A percentile compares a stretch with the other conserved stretches of the same genome.
phyloP scores from a whole-genome alignment of 2,329 filamentous ascomycete genomes.

The Neospermospora avenae region DNA sequence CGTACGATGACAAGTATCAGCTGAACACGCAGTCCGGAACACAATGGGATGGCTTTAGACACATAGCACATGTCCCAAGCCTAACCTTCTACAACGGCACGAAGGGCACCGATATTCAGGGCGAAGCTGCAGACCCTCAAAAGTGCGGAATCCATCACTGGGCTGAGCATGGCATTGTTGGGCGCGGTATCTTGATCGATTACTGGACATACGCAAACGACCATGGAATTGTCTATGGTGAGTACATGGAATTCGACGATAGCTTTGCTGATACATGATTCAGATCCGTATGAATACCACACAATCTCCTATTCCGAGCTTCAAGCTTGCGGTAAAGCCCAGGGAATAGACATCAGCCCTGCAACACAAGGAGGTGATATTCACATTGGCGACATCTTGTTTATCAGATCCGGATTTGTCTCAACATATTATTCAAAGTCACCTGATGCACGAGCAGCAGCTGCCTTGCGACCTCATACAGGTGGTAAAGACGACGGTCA shows the following conservation, averaged over 20 bases:
- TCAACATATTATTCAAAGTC: slow-evolving; percentile 36
- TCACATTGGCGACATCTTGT: slow-evolving; percentile 50
- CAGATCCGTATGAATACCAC: slow-evolving; percentile 33
- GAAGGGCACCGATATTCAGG: slow-evolving; percentile 29
- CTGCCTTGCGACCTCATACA: slow-evolving; percentile 37
- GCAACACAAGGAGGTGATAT: slow-evolving; percentile 45
- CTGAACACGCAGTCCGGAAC: slow-evolving; percentile 57
- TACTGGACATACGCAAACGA: slow-evolving; percentile 44
- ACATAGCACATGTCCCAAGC: slow-evolving; percentile 33
- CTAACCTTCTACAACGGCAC: slow-evolving; percentile 32
- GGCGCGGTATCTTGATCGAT: slow-evolving; percentile 52
- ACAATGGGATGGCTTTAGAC: slow-evolving; percentile 56
- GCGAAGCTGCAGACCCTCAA: slow-evolving; percentile 24
- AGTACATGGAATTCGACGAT: neutral
- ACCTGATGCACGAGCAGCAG: slow-evolving; percentile 37
- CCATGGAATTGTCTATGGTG: slow-evolving; percentile 38
- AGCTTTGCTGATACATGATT: neutral
- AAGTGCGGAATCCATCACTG: slow-evolving; percentile 35
- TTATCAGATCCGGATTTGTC: slow-evolving; percentile 49
- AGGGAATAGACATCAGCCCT: slow-evolving; percentile 34
- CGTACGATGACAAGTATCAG: slow-evolving; percentile 59
- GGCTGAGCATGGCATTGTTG: slow-evolving; percentile 47
- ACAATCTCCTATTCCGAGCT: slow-evolving; percentile 30
- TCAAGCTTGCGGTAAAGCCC: slow-evolving; percentile 28
- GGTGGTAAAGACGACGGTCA: slow-evolving; percentile 37